A percentile compares a stretch with the other conserved stretches of the same genome.
Conservation (phyloP, 257 asterid genomes). For the Petunia secreta region DNA sequence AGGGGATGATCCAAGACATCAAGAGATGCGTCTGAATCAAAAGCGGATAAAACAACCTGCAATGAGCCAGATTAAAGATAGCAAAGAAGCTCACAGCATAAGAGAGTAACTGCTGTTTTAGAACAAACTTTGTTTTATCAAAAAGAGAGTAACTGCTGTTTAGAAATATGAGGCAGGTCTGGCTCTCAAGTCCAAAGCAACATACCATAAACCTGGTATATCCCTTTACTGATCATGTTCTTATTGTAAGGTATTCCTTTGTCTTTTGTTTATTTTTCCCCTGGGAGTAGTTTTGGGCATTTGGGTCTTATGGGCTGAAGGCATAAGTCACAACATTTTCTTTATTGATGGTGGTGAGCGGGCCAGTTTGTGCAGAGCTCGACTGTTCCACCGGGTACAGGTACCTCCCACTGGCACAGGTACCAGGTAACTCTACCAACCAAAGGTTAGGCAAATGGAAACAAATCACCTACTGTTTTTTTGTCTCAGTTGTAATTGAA, state of each 20-base stretch:
- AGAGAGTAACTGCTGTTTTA: background rate
- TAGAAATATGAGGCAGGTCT: background rate
- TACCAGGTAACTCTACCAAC: too few species aligned
- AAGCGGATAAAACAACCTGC: conserved; percentile 85
- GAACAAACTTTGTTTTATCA: too few species aligned
- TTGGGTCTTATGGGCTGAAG: background rate
- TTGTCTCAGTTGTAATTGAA: too few species aligned
- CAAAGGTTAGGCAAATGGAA: too few species aligned
- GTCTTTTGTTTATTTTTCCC: background rate
- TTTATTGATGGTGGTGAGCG: too few species aligned
- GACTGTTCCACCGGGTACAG: too few species aligned
- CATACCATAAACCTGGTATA: background rate
- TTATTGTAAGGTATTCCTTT: background rate
- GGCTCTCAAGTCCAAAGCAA: background rate
- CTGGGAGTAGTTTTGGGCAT: background rate
- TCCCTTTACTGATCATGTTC: background rate
- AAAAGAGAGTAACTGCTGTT: background rate
- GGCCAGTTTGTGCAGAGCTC: too few species aligned
- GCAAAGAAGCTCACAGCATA: background rate
- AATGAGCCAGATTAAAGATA: conserved; percentile 25
- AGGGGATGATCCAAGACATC: conserved; percentile 86
- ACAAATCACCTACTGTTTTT: too few species aligned
- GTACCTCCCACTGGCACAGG: too few species aligned
- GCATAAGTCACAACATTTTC: background rate
- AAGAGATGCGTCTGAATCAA: conserved; percentile 73